These are phyloP conservation scores for Diaporthe batatas DNA, from an alignment of 2,329 filamentous ascomycete species.

Conservation along the genomic window DNA sequence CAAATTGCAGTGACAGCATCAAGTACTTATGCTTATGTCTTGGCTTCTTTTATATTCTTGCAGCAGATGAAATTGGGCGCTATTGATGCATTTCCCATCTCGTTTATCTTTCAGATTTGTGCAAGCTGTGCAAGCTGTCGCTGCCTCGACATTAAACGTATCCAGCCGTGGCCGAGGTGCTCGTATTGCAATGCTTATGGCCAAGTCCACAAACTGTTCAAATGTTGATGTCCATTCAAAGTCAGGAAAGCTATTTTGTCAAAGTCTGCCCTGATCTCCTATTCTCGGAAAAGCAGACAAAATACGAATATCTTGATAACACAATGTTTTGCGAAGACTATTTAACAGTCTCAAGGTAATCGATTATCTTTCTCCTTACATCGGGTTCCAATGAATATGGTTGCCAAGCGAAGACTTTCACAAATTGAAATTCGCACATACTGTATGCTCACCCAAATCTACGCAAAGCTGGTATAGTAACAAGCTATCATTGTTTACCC, in stretches of 20 bases:
- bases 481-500: too few relatives aligned
- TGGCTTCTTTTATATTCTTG: too few relatives aligned
- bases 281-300: not conserved
- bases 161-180: not conserved
- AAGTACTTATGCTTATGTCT: too few relatives aligned
- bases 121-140: not conserved
- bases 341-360: not conserved
- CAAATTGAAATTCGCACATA: too few relatives aligned
- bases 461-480: too few relatives aligned
- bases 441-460: too few relatives aligned
- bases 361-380: too few relatives aligned
- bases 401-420: too few relatives aligned
- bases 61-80: too few relatives aligned
- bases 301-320: not conserved
- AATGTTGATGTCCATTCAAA: not conserved
- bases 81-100: too few relatives aligned
- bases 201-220: too few relatives aligned
- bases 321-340: not conserved
- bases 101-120: not conserved
- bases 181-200: not conserved
- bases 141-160: not conserved
- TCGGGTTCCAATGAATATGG: not conserved
- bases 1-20: too few relatives aligned
- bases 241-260: not conserved
- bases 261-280: not conserved